phyloP scores from a whole-genome alignment of 176 grass and related monocot species.

The Cenchrus fungigraminus region DNA sequence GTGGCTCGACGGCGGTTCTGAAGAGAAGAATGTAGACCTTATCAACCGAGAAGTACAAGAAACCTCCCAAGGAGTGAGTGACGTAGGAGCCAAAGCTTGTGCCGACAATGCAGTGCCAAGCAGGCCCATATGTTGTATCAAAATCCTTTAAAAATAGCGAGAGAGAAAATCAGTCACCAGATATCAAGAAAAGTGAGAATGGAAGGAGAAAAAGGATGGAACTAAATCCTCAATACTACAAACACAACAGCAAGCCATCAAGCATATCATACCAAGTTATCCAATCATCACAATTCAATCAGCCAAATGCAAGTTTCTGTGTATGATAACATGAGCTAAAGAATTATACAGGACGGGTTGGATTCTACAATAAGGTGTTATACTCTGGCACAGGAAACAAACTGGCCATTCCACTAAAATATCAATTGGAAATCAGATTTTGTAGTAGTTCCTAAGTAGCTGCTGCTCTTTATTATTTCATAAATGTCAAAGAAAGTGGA shows the following conservation, averaged over 20 bases:
- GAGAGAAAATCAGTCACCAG: background rate
- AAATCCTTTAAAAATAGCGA: constrained; percentile 55
- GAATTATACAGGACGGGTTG: background rate
- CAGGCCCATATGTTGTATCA: constrained; percentile 67
- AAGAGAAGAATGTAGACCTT: constrained; percentile 72
- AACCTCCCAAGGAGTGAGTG: constrained; percentile 69
- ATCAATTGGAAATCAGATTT: background rate
- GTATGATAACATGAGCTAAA: background rate
- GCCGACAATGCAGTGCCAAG: constrained; percentile 85
- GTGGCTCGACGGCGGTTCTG: constrained; percentile 59
- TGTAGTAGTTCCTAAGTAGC: background rate
- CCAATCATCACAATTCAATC: no score
- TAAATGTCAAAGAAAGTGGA: background rate
- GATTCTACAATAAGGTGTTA: background rate
- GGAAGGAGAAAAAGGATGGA: background rate
- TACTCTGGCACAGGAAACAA: background rate
- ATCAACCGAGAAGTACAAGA: constrained; percentile 73
- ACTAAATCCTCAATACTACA: background rate
- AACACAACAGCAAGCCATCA: no score
- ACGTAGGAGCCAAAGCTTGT: constrained; percentile 78
- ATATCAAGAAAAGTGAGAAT: background rate
- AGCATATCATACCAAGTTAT: no score
- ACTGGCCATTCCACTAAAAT: background rate
- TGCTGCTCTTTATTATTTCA: background rate
- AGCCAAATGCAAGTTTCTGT: background rate